phyloP scores from a whole-genome alignment of 2,329 filamentous ascomycete species.

The Septoria petroselini region DNA sequence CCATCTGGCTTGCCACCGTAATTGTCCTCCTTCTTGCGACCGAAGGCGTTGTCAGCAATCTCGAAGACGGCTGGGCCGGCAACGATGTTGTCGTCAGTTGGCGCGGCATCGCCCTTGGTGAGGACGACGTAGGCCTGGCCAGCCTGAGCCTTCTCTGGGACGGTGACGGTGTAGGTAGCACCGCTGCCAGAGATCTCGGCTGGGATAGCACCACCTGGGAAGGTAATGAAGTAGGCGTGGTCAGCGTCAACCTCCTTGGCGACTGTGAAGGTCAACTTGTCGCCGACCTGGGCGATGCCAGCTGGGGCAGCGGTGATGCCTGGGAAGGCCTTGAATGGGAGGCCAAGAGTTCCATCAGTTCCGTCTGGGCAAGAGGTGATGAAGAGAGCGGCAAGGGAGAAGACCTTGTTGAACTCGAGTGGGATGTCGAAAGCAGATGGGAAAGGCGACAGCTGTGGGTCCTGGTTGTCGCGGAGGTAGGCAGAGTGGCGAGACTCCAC shows the following conservation, averaged over 20 bases:
- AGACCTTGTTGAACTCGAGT: conserved; percentile 58
- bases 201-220: conserved; percentile 20
- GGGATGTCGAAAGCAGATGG: conserved; percentile 61
- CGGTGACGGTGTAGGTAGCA: conserved; percentile 21
- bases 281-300: conserved; percentile 23
- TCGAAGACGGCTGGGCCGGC: conserved; percentile 32
- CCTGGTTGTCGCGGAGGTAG: conserved; percentile 47
- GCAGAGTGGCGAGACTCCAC: conserved; percentile 63
- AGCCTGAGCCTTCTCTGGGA: conserved; percentile 15
- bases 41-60: conserved; percentile 19
- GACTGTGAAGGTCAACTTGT: conserved; percentile 26
- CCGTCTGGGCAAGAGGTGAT: conserved; percentile 49
- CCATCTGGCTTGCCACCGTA: no score
- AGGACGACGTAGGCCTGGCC: conserved; percentile 34
- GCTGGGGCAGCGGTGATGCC: conserved; percentile 21
- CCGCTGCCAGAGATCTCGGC: conserved; percentile 26
- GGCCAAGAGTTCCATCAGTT: conserved; percentile 40
- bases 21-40: background rate
- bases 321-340: conserved; percentile 52
- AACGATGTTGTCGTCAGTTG: conserved; percentile 32
- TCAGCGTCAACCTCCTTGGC: conserved; percentile 24
- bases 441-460: conserved; percentile 47
- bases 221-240: conserved; percentile 29
- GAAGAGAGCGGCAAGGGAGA: conserved; percentile 61
- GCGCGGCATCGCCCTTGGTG: conserved; percentile 20